A percentile compares a stretch with the other conserved stretches of the same genome.
These are phyloP conservation scores for Lepraria neglecta DNA, from an alignment of 495 filamentous ascomycete genomes.

Conservation along the genomic window DNA sequence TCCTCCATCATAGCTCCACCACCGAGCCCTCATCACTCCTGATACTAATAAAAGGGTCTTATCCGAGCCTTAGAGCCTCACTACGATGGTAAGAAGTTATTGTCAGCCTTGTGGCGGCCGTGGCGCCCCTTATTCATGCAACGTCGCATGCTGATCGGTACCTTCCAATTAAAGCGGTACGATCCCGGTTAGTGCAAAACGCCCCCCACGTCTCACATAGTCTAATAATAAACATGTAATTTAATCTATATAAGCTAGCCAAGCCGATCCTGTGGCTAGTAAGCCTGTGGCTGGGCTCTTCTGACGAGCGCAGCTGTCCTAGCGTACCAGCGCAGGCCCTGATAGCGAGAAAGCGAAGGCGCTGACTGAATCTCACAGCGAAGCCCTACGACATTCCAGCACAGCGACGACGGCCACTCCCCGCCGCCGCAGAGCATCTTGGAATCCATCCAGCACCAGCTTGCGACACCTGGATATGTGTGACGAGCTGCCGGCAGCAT, in stretches of 20 bases:
- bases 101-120: slow-evolving; percentile 27
- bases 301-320: too few relatives aligned
- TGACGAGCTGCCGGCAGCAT: too few relatives aligned
- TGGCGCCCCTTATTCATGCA: slow-evolving; percentile 23
- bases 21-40: too few relatives aligned
- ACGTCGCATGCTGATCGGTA: slow-evolving; percentile 26
- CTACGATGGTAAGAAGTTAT: slow-evolving; percentile 27
- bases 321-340: too few relatives aligned
- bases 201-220: background rate
- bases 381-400: background rate
- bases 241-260: slow-evolving; percentile 23
- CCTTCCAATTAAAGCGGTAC: slow-evolving; percentile 23
- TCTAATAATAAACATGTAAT: slow-evolving; percentile 26
- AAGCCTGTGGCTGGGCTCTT: too few relatives aligned
- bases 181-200: background rate
- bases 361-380: slow-evolving; percentile 2
- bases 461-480: too few relatives aligned
- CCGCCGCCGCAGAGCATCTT: background rate
- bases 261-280: slow-evolving; percentile 20
- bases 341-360: too few relatives aligned
- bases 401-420: too few relatives aligned
- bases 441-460: too few relatives aligned
- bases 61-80: slow-evolving; percentile 18
- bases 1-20: too few relatives aligned
- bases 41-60: background rate